Conservation (phyloP, 2,329 filamentous ascomycete genomes). For the Aspergillus amoenus region DNA sequence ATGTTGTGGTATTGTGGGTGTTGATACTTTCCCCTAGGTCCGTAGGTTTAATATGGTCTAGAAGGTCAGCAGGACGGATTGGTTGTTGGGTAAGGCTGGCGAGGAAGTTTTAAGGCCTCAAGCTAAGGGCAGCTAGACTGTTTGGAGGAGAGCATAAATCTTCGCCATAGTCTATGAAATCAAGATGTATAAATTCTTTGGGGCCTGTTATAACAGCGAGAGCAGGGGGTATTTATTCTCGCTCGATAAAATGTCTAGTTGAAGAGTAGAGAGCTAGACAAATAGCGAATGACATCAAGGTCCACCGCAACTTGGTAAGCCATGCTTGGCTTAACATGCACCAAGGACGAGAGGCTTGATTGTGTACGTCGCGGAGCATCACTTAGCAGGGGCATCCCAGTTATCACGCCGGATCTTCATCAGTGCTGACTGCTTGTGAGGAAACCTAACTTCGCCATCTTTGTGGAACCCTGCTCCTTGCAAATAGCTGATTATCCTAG, state of each 20-base stretch:
- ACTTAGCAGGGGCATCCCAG: conserved; percentile 71
- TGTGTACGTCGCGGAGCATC: conserved; percentile 9
- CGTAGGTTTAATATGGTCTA: too few species aligned
- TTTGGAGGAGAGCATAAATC: too few species aligned
- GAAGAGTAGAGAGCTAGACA: background rate
- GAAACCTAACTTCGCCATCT: conserved; percentile 80
- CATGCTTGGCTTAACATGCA: background rate
- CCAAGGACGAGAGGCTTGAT: background rate
- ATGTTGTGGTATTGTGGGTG: too few species aligned
- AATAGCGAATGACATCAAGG: too few species aligned
- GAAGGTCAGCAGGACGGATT: too few species aligned
- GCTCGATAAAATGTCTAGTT: background rate
- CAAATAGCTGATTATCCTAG: conserved; percentile 69
- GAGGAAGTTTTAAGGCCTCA: too few species aligned
- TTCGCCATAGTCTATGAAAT: too few species aligned
- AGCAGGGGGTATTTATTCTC: background rate
- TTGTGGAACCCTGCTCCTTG: conserved; percentile 77
- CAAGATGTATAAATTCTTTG: too few species aligned
- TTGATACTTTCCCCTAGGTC: too few species aligned
- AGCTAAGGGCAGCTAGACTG: too few species aligned
- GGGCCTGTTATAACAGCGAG: background rate
- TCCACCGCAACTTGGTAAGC: background rate
- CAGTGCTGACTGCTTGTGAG: conserved; percentile 88
- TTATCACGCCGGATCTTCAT: conserved; percentile 76
- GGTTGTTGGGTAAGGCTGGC: too few species aligned